Percentiles rank a stretch among this genome's conserved stretches.
These are phyloP conservation scores for Erysimum cheiranthoides DNA, from an alignment of 345 rosid genomes.

Conservation along the genomic window DNA sequence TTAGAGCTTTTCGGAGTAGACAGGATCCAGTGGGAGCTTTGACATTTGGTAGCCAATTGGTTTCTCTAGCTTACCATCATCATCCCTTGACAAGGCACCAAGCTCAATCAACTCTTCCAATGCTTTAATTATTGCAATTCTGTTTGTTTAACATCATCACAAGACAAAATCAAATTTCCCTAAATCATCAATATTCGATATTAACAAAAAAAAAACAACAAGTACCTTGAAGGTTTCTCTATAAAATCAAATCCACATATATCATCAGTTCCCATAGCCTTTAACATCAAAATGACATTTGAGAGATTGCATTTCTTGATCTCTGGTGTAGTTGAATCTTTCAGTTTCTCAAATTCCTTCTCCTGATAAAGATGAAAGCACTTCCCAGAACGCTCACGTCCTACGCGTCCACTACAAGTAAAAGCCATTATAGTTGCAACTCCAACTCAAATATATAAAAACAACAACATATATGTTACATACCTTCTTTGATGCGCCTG, in stretches of 20 bases:
- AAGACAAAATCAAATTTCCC: constrained; percentile 17
- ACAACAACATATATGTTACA: not conserved
- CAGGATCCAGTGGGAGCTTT: constrained; percentile 88
- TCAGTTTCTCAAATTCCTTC: constrained; percentile 85
- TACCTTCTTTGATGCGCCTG: constrained; percentile 95
- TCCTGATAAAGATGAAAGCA: constrained; percentile 94
- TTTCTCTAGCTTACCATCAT: constrained; percentile 79
- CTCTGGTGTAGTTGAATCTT: constrained; percentile 90
- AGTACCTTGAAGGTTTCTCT: constrained; percentile 88
- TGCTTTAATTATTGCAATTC: constrained; percentile 78
- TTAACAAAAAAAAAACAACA: not conserved
- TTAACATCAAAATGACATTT: constrained; percentile 85
- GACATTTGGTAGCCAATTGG: constrained; percentile 92
- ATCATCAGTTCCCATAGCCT: constrained; percentile 89
- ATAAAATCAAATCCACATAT: constrained; percentile 90
- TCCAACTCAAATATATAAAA: no score
- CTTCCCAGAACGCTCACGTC: constrained; percentile 95
- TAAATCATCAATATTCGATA: not conserved
- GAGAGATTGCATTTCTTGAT: constrained; percentile 94
- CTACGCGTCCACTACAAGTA: constrained; percentile 85
- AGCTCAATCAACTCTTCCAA: constrained; percentile 77
- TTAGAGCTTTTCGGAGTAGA: constrained; percentile 86
- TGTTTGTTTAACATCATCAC: constrained; percentile 48
- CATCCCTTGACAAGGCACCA: constrained; percentile 71
- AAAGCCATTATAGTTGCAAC: constrained; percentile 5